These are phyloP conservation scores for Tranzscheliella williamsii DNA, from an alignment of 1,284 basidiomycete species.

Conservation along the genomic window DNA sequence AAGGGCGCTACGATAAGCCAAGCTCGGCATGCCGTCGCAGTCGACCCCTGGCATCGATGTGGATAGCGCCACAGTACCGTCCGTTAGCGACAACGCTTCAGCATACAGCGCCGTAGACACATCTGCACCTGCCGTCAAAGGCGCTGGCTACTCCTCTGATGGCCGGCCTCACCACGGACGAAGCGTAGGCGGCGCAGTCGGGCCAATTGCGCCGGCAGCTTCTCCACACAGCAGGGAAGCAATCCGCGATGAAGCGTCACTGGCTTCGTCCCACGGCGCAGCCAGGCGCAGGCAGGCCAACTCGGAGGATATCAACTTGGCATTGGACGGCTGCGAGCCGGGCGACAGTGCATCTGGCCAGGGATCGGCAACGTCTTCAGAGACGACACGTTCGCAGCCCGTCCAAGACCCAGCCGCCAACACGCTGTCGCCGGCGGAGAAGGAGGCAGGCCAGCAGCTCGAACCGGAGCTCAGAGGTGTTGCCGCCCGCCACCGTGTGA, in stretches of 20 bases:
- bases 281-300: not conserved
- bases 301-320: not conserved
- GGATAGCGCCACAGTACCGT: no score
- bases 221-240: not conserved
- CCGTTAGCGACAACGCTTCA: constrained; percentile 23
- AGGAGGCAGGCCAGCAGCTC: constrained; percentile 16
- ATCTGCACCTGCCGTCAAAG: constrained; percentile 22
- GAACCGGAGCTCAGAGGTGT: not conserved
- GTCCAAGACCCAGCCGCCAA: not conserved
- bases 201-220: constrained; percentile 4
- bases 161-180: constrained; percentile 4
- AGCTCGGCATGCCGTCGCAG: no score
- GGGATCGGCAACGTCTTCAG: no score
- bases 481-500: constrained; percentile 2
- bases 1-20: no score
- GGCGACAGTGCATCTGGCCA: no score
- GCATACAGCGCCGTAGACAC: constrained; percentile 23
- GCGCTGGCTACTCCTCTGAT: constrained; percentile 28
- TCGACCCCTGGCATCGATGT: no score
- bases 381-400: no score
- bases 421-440: not conserved
- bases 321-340: no score
- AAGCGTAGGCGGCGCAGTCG: constrained; percentile 3
- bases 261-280: not conserved
- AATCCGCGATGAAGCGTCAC: not conserved